These are phyloP conservation scores for Globisporangium paroecandrum DNA, from an alignment of 352 stramenopile species.

Conservation along the genomic window DNA sequence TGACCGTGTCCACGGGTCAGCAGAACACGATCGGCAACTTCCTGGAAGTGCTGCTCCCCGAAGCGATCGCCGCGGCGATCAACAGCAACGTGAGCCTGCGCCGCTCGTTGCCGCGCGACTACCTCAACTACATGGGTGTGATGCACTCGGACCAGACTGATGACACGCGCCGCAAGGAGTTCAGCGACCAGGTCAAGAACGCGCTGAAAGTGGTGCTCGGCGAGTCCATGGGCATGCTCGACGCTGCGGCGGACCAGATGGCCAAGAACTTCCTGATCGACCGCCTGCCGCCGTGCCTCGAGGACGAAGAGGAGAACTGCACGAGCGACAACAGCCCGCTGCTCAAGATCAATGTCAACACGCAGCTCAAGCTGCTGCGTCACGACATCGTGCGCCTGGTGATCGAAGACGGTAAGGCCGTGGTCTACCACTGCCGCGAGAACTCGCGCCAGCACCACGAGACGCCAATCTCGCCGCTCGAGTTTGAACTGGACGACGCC, in stretches of 20 bases:
- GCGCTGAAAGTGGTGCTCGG: slow-evolving; percentile 57
- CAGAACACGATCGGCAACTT: slow-evolving; percentile 83
- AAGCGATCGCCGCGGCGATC: slow-evolving; percentile 59
- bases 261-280: slow-evolving; percentile 78
- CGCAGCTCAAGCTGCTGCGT: slow-evolving; percentile 66
- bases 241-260: slow-evolving; percentile 79
- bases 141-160: slow-evolving; percentile 72
- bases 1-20: slow-evolving; percentile 88
- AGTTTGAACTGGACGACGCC: slow-evolving; percentile 79
- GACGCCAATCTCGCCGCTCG: slow-evolving; percentile 58
- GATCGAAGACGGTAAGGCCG: slow-evolving; percentile 71
- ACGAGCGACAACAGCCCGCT: slow-evolving; percentile 69
- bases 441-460: slow-evolving; percentile 79
- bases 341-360: slow-evolving; percentile 81
- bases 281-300: slow-evolving; percentile 63
- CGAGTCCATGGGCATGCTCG: slow-evolving; percentile 68
- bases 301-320: slow-evolving; percentile 79
- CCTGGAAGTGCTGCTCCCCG: slow-evolving; percentile 55
- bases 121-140: slow-evolving; percentile 87
- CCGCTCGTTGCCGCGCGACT: slow-evolving; percentile 79
- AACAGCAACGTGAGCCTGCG: slow-evolving; percentile 56
- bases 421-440: slow-evolving; percentile 78
- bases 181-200: slow-evolving; percentile 50
- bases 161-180: slow-evolving; percentile 41
- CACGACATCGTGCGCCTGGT: slow-evolving; percentile 68